phyloP scores from a whole-genome alignment of 2,329 filamentous ascomycete species.

The Ophiostoma sp. region DNA sequence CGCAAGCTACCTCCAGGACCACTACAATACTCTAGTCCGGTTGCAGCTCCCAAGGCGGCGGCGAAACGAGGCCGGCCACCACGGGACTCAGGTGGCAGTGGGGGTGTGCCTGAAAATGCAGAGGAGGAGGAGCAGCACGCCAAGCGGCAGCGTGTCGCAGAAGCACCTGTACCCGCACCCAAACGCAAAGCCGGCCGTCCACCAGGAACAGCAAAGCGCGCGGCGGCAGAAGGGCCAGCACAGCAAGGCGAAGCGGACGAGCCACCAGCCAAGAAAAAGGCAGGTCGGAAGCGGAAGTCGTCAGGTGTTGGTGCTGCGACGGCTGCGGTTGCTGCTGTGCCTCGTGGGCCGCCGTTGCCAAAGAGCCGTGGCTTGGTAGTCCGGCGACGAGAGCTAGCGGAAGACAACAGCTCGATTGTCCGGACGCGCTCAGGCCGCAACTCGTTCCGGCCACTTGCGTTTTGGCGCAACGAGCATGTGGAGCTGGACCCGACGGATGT shows the following conservation, averaged over 20 bases:
- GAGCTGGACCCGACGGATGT: conserved; percentile 60
- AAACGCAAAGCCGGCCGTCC: conserved; percentile 24
- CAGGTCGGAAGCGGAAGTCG: conserved; percentile 35
- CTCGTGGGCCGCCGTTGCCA: conserved; percentile 52
- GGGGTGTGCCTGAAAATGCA: neutral
- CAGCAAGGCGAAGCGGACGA: neutral
- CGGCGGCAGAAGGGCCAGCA: conserved; percentile 9
- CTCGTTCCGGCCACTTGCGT: conserved; percentile 72
- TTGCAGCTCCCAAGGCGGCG: neutral
- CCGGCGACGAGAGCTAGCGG: conserved; percentile 40
- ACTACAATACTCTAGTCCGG: conserved; percentile 14
- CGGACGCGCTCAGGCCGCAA: conserved; percentile 70
- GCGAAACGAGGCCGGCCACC: conserved; percentile 21
- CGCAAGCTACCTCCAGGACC: conserved; percentile 14
- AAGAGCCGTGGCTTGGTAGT: conserved; percentile 52
- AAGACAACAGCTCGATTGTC: conserved; percentile 43
- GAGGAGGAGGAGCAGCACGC: conserved; percentile 28
- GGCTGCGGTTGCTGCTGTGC: conserved; percentile 42
- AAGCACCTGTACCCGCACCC: conserved; percentile 14
- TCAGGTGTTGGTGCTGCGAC: conserved; percentile 44
- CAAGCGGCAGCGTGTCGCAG: conserved; percentile 22
- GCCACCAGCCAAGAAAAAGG: conserved; percentile 14
- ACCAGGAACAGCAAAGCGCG: conserved; percentile 4
- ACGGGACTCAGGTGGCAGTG: neutral
- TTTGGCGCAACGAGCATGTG: conserved; percentile 78